phyloP scores from a whole-genome alignment of 345 rosid species.

The Eucalyptus viminalis region DNA sequence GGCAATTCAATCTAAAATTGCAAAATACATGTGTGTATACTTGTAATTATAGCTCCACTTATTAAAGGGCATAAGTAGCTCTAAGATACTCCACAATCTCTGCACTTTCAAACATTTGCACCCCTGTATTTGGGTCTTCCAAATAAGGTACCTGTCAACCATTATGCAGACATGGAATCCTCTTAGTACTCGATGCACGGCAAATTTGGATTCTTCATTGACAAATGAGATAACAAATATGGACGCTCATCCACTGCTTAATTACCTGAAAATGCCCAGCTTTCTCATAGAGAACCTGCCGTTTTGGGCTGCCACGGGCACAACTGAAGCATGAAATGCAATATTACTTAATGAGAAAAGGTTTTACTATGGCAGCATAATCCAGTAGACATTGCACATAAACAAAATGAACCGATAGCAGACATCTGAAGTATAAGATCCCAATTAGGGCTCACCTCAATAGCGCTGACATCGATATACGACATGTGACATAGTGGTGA shows the following conservation, averaged over 20 bases:
- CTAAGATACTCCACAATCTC: constrained; percentile 68
- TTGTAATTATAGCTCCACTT: background rate
- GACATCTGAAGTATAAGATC: background rate
- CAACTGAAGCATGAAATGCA: constrained; percentile 26
- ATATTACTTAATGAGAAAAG: background rate
- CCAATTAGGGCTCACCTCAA: background rate
- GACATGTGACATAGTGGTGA: fast-evolving
- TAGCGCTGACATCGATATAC: fast-evolving
- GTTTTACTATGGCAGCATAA: background rate
- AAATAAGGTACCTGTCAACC: constrained; percentile 65
- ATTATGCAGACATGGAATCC: background rate
- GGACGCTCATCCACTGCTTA: background rate
- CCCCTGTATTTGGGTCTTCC: constrained; percentile 91
- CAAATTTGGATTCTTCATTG: background rate
- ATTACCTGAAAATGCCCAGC: constrained; percentile 74
- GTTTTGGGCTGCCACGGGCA: constrained; percentile 85
- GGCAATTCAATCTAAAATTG: background rate
- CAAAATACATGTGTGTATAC: background rate
- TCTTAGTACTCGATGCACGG: background rate
- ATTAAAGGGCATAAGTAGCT: constrained; percentile 61
- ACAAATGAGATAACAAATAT: background rate
- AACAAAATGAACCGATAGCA: background rate
- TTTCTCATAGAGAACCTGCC: constrained; percentile 44
- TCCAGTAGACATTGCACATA: background rate
- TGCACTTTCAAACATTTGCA: constrained; percentile 91